Base-by-base conservation (phyloP, 2,329 filamentous ascomycete genomes). In the Moelleriella libera region DNA sequence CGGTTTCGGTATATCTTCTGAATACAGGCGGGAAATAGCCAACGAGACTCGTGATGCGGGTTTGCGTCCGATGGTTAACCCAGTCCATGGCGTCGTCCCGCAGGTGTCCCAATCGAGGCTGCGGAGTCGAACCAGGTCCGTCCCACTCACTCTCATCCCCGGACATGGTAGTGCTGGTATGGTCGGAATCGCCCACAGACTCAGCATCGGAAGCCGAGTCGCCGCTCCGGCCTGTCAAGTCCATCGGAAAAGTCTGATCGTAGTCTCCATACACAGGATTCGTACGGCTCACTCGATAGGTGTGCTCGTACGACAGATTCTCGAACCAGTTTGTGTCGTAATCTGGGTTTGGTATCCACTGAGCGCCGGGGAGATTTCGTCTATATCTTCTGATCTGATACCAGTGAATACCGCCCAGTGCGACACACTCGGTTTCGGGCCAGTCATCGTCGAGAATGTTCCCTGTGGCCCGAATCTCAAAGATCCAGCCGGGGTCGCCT, bases 351-450 rank as follows among this genome's bases (percentile, higher is more conserved):
- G 29, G 40, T n/a, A 43, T 41, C 10, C 10, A n/a, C 10, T 12
- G 21, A n/a, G 8, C 48, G 29, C 40, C 40, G 7, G 42, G 42
- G 21, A 29, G 5, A 21, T 43, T 51, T 11, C 44, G 44, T 12
- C 34, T 37, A 7, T 47, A 51, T 39, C 48, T 47, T 11, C 46
- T 44, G 4, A 51, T 14, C 30, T 48, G 46, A 14, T 29, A 30
- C 50, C 50, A 51, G 5, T 28, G 46, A 12, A 49, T 31, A 6
- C 50, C 50, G 6, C 50, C 48, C 11, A 51, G 28, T 3, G 44
- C 48, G 11, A 51, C 12, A 3, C 44, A 46, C 21, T 51, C 48
- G 12, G 29, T 34, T 11, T 51, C 48, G n/a, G n/a, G 31, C 30
- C 46, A 48, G 5, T 14, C 11, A 11, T 47, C 43, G 30, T 50